These are phyloP conservation scores for Blastobotrys parvus DNA, from an alignment of 805 yeast genomes.

Conservation along the genomic window DNA sequence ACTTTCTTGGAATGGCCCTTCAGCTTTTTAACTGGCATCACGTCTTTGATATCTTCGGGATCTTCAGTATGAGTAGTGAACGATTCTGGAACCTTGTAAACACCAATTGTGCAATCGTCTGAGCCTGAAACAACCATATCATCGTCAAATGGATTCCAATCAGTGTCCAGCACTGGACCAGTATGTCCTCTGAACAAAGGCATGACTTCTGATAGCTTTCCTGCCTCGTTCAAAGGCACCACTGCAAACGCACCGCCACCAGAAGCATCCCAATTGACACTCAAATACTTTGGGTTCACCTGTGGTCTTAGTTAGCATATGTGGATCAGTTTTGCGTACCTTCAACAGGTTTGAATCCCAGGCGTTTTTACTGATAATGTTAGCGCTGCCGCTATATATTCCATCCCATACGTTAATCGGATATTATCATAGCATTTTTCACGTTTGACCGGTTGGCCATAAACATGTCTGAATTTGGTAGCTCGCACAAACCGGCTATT, in stretches of 20 bases:
- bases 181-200: slow-evolving; percentile 94
- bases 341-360: slow-evolving; percentile 92
- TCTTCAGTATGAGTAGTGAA: slow-evolving; percentile 40
- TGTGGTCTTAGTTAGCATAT: slow-evolving; percentile 72
- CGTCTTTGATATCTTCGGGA: slow-evolving; percentile 52
- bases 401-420: slow-evolving; percentile 26
- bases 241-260: slow-evolving; percentile 99
- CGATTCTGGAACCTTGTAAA: slow-evolving; percentile 83
- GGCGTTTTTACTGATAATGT: slow-evolving; percentile 68
- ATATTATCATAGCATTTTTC: slow-evolving; percentile 66
- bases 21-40: slow-evolving; percentile 61
- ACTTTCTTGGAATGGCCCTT: slow-evolving; percentile 90
- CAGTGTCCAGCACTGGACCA: slow-evolving; percentile 91
- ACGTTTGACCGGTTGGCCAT: slow-evolving; percentile 74
- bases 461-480: slow-evolving; percentile 93
- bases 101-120: slow-evolving; percentile 71
- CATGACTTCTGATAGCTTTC: slow-evolving; percentile 88
- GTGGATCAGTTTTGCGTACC: slow-evolving; percentile 78
- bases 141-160: slow-evolving; percentile 85
- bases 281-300: slow-evolving; percentile 74
- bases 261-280: slow-evolving; percentile 88
- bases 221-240: slow-evolving; percentile 75
- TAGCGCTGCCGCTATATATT: slow-evolving; percentile 27
- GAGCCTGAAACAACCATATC: slow-evolving; percentile 69
- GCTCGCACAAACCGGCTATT: slow-evolving; percentile 79